Evolutionary conservation across 176 grass and related monocot genomes (phyloP).

Genomic region (Carex scoparia): DNA sequence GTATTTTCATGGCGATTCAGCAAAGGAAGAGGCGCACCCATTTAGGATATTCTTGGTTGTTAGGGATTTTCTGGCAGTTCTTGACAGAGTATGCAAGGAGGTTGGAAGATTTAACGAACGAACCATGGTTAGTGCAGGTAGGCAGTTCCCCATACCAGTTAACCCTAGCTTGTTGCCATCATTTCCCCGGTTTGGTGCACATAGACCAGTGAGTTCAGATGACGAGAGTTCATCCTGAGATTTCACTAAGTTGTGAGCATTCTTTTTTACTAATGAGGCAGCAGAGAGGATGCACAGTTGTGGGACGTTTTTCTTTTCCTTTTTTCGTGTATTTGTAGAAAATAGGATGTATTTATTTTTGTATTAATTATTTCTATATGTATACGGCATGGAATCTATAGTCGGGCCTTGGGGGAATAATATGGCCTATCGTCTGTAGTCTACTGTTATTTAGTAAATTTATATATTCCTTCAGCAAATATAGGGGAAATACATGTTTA

Average conservation of each 20-base stretch:
- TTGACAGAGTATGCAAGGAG: slow-evolving; percentile 90
- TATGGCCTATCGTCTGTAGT: not conserved
- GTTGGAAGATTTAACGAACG: slow-evolving; percentile 65
- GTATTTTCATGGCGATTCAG: slow-evolving; percentile 87
- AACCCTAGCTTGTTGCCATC: slow-evolving; percentile 76
- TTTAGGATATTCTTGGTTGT: slow-evolving; percentile 99
- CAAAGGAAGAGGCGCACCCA: slow-evolving; percentile 86
- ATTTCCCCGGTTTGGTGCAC: slow-evolving; percentile 58
- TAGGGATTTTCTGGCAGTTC: slow-evolving; percentile 72
- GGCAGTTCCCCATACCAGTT: slow-evolving; percentile 78
- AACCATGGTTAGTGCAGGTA: slow-evolving; percentile 54
- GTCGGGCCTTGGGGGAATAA: slow-evolving; percentile 1
- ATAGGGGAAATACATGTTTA: not conserved
- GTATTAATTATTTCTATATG: slow-evolving; percentile 24
- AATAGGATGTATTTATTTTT: slow-evolving; percentile 29
- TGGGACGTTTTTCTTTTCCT: not conserved
- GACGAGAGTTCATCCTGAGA: slow-evolving; percentile 56
- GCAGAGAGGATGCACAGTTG: not conserved
- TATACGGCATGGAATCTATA: slow-evolving; percentile 1
- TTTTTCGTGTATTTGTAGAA: slow-evolving; percentile 30
- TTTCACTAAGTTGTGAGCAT: slow-evolving; percentile 1
- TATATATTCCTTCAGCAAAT: slow-evolving; percentile 1
- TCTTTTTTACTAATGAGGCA: slow-evolving; percentile 1
- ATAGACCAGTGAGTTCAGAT: slow-evolving; percentile 68
- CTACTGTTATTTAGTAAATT: not conserved